These are phyloP conservation scores for Davidsoniella neocaledoniae DNA, from an alignment of 2,329 filamentous ascomycete genomes.

Conservation along the genomic window DNA sequence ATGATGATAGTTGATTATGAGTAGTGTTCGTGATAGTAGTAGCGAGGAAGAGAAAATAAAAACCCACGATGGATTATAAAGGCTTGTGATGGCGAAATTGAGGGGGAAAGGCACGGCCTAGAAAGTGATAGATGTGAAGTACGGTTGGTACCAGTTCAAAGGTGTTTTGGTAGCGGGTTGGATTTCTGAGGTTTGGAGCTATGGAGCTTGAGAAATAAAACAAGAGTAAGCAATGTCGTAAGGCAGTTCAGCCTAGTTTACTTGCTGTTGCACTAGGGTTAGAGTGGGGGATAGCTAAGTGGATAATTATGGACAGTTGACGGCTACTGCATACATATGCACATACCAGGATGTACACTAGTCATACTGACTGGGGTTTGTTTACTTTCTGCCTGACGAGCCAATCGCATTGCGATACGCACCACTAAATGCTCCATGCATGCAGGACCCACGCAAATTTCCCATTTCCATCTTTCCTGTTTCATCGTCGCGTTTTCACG, in stretches of 20 bases:
- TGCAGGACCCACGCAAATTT: slow-evolving; percentile 3
- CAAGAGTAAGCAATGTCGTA: slow-evolving; percentile 13
- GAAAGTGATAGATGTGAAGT: background rate
- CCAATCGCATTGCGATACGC: slow-evolving; percentile 8
- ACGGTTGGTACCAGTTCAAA: background rate
- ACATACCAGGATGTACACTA: background rate
- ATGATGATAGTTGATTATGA: slow-evolving; percentile 43
- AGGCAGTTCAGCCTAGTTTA: slow-evolving; percentile 12
- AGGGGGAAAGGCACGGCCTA: background rate
- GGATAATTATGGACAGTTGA: too few species aligned
- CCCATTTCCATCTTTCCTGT: background rate
- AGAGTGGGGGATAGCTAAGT: background rate
- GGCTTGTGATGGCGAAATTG: background rate
- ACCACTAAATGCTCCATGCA: slow-evolving; percentile 8
- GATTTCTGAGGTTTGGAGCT: slow-evolving; percentile 4
- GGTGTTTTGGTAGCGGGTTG: slow-evolving; percentile 4
- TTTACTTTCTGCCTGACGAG: slow-evolving; percentile 4
- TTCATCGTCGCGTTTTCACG: slow-evolving; percentile 2
- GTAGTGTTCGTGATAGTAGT: background rate
- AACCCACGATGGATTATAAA: background rate
- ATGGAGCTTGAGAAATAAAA: slow-evolving; percentile 23
- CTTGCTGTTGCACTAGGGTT: background rate
- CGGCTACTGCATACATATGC: too few species aligned
- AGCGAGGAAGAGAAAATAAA: background rate
- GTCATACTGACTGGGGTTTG: slow-evolving; percentile 1